Base-by-base conservation (phyloP, 148 eudicot genomes). In the Oxyria digyna region DNA sequence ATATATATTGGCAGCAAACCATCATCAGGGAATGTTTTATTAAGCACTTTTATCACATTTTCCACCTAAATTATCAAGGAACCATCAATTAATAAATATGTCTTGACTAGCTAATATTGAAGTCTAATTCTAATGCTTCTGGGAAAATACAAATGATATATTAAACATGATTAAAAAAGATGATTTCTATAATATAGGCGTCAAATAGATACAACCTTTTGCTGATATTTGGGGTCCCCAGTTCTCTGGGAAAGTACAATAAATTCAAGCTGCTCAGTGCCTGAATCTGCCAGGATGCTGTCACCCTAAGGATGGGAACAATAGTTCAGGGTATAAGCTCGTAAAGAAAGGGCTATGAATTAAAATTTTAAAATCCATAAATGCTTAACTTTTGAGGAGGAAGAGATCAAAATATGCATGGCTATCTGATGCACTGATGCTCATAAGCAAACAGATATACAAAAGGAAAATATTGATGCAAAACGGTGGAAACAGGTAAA, bases 211-310 rank as follows among this genome's bases (percentile, higher is more conserved):
- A 3, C 67, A 74, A 94, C 99, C 96, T 91, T 94, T 73, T 80
- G 84, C 81, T 91, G 99, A 84, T 94, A 94, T 74, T 94, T 91
- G 35, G 91, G 92, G 38, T 94, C 83, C 49, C 99, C 99, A 24
- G 97, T 91, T 77, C 99, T 85, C 76, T 94, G 97, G 43, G 99
- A 90, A 46, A 94, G 99, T 55, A 92, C 99, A 78, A 94, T 95
- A 75, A 95, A 95, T 78, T 95, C 99, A 73, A 95, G 82, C 84
- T 91, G 97, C 83, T 95, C 99, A 27, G 99, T 95, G 77, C 87
- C 97, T 75, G 99, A 91, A 88, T 95, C 99, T 57, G 99, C 99
- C 71, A 95, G 76, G 75, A 95, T 87, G 79, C 97, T 88, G 40
- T 88, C 85, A 69, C 93, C 99, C 99, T 95, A 78, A 67, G 69